These are phyloP conservation scores for Ganoderma multipileum DNA, from an alignment of 1,284 basidiomycete genomes.

Conservation along the genomic window DNA sequence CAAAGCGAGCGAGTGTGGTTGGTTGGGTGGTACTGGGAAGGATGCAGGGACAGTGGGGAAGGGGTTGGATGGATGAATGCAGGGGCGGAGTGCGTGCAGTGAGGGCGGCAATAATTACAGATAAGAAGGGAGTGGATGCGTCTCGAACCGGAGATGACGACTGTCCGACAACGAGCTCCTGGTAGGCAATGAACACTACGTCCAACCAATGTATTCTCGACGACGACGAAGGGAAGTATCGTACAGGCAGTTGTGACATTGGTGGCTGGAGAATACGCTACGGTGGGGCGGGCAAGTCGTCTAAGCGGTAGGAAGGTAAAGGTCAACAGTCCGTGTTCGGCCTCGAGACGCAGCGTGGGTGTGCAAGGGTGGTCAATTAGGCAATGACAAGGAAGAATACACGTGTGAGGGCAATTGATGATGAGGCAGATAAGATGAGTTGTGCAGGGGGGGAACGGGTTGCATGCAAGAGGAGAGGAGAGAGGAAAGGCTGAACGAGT, in stretches of 20 bases:
- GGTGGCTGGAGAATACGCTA: conserved; percentile 36
- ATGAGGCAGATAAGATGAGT: conserved; percentile 7
- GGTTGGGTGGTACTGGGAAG: neutral
- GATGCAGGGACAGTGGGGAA: no score
- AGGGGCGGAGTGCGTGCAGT: neutral
- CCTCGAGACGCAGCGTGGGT: conserved; percentile 15
- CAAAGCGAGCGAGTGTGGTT: conserved; percentile 3
- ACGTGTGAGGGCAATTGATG: conserved; percentile 17
- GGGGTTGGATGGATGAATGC: neutral
- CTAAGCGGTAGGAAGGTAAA: conserved; percentile 29
- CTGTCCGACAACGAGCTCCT: neutral
- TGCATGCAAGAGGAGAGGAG: conserved; percentile 11
- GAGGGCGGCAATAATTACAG: neutral
- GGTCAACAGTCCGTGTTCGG: conserved; percentile 33
- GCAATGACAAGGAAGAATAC: conserved; percentile 19
- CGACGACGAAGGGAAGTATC: conserved; percentile 30
- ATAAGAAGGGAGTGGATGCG: conserved; percentile 5
- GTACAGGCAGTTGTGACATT: conserved; percentile 35
- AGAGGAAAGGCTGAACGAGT: conserved; percentile 21
- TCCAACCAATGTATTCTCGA: conserved; percentile 38
- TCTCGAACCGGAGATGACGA: conserved; percentile 28
- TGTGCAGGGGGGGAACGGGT: conserved; percentile 9
- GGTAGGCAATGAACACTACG: conserved; percentile 33
- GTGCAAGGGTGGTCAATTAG: conserved; percentile 18
- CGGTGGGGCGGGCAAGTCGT: conserved; percentile 31